These are phyloP conservation scores for Russula virescens DNA, from an alignment of 768 basidiomycete species.

Conservation along the genomic window DNA sequence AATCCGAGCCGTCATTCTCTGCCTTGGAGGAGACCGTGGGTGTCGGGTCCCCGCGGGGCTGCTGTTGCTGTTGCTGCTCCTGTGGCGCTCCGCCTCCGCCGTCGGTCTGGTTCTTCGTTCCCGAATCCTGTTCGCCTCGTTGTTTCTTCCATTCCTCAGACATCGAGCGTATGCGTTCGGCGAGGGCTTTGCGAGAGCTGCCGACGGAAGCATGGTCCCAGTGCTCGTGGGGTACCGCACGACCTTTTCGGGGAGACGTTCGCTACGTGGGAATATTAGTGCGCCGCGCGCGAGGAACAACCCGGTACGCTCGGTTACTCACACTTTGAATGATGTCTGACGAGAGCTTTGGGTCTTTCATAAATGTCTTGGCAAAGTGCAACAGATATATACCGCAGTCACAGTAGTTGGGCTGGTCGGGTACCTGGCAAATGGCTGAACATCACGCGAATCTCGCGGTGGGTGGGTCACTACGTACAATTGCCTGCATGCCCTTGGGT, in stretches of 20 bases:
- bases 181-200: constrained; percentile 14
- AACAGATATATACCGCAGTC: constrained; percentile 93
- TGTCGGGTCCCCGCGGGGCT: constrained; percentile 4
- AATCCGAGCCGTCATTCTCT: constrained; percentile 13
- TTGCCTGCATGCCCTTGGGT: constrained; percentile 45
- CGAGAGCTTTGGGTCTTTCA: constrained; percentile 52
- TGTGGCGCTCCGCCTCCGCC: background rate
- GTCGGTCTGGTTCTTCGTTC: constrained; percentile 13
- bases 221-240: constrained; percentile 15
- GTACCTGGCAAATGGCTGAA: constrained; percentile 50
- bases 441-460: background rate
- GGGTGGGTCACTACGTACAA: constrained; percentile 35
- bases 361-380: constrained; percentile 77
- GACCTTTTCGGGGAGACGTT: constrained; percentile 9
- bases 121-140: constrained; percentile 11
- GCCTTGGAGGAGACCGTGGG: constrained; percentile 17
- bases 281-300: background rate
- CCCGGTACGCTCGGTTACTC: background rate
- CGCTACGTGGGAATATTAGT: background rate
- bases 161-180: constrained; percentile 10
- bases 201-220: constrained; percentile 17
- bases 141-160: constrained; percentile 23
- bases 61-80: too few species aligned
- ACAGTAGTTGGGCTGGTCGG: constrained; percentile 80
- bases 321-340: constrained; percentile 44